Percentiles rank a stretch among this genome's conserved stretches.
Conservation (phyloP, 352 stramenopile species). For the Pythium rishiriense region DNA sequence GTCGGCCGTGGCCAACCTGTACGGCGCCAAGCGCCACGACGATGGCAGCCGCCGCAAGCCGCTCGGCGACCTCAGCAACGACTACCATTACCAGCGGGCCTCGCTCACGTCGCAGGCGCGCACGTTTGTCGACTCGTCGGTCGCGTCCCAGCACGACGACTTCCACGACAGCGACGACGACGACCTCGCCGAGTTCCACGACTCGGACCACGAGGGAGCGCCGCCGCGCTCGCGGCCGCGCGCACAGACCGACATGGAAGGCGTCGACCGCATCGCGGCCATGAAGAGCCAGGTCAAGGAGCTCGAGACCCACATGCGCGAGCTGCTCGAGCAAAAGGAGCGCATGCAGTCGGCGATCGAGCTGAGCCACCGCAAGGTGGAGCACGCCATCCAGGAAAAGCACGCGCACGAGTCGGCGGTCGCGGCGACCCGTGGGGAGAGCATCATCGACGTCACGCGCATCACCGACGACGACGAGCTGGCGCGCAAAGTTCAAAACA, state of each 20-base stretch:
- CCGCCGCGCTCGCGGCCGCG: conserved; percentile 36
- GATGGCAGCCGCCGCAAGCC: conserved; percentile 17
- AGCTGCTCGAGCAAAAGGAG: conserved; percentile 60
- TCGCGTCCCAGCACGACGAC: conserved; percentile 16
- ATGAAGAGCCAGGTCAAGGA: conserved; percentile 77
- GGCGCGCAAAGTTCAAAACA: conserved; percentile 37
- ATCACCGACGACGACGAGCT: conserved; percentile 50
- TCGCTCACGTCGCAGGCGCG: conserved; percentile 26
- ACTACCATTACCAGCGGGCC: conserved; percentile 9
- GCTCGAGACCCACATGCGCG: conserved; percentile 62
- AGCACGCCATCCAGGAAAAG: conserved; percentile 43
- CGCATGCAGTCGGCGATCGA: conserved; percentile 56
- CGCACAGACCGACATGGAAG: conserved; percentile 65
- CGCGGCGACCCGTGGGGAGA: conserved; percentile 48
- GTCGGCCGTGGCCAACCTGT: conserved; percentile 81
- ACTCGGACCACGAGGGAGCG: conserved; percentile 6
- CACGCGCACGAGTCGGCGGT: conserved; percentile 38
- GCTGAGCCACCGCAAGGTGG: conserved; percentile 40
- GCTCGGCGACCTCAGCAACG: conserved; percentile 17
- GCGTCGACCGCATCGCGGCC: conserved; percentile 46
- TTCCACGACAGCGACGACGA: conserved; percentile 38
- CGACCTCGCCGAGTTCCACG: conserved; percentile 3
- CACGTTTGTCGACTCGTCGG: conserved; percentile 23
- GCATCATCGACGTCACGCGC: conserved; percentile 69
- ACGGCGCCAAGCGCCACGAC: conserved; percentile 28